Evolutionary conservation across 305 asterid species (phyloP), one percentile per base, ranked within the genome.

Genomic region (Galium porrigens): DNA sequence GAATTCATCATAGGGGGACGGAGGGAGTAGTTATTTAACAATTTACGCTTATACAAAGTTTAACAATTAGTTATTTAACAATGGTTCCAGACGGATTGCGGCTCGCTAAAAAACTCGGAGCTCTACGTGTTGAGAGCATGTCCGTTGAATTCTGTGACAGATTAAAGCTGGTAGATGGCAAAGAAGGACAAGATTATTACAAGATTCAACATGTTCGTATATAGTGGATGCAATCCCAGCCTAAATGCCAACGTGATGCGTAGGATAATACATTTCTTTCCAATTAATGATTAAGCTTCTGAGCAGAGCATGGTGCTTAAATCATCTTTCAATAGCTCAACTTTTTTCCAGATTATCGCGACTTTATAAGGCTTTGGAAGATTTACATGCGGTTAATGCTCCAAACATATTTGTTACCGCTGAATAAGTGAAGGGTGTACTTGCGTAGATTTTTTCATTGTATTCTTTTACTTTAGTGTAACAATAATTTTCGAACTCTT

Each of bases 181-280:
- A 65, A 61, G 77, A 69, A 62, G 82, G 84, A 44, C 75, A 73
- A 64, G 81, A 76, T 36, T 56, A 61, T 20, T 20, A 73, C 66
- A 81, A 39, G 7, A 8, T 39, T 39, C 46, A 39, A 10, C 46
- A 39, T 46, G 53, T 46, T 12, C 53, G 1, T 46, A 12, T 1
- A 46, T 1, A 27, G 53, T 46, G 17, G 14, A 0, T 46, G 4
- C 20, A 46, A 14, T 0, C 14, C 20, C 7, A 48, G 4, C 4
- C 7, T 48, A 14, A 41, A 14, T 48, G 54, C 29, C 29, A 0
- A 2, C 17, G 3, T 27, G 29, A 11, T 41, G 48, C 9, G 0
- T 12, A 41, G 1, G 48, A 15, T 41, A 41, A 41, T 10, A 33
- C 0, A 10, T 41, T 33, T 6, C 0, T 33, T 33, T 33, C 37